Base-by-base conservation (phyloP, 192 early-diverging fungal genomes). In the Linnemannia hyalina region DNA sequence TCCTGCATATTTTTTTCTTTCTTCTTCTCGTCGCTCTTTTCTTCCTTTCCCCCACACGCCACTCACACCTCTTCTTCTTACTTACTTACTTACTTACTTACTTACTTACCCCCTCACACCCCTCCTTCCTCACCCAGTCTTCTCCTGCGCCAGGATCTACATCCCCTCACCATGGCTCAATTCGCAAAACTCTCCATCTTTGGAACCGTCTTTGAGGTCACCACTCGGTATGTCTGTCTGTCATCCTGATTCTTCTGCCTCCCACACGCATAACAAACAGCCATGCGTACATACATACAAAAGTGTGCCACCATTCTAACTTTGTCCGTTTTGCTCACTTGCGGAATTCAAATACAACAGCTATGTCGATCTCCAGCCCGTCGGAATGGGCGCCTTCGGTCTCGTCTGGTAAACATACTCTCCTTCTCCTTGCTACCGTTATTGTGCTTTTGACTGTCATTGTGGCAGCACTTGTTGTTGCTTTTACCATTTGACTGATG, bases 341-440 rank as follows among this genome's bases (percentile, higher is more conserved):
- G 60, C 10, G n/a, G 7, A 65, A 9, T 65, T 15, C 29, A 57
- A 26, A 26, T 5, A 57, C 55, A 57, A 57, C 80, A 95, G 95
- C 83, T 98, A 99, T 93, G 94, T 95, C 11, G 95, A 97, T 89
- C 91, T 99, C 68, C 94, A 97, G 87, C 96, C 97, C 20, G 95
- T 99, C 36, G 98, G 98, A 46, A 97, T 98, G 96, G 98, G 98
- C 57, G 97, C 98, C 6, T 99, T 98, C 88, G 98, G 98, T 88
- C 91, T 99, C 11, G 98, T 99, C 26, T 99, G 98, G 96, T 98
- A 93, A 65, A 22, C 11, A 65, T 11, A 32, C 29, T 65, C 3
- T 65, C 13, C 60, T 65, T 10, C 8, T 32, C 10, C n/a, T 32
- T 11, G 3, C 32, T 10, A 11, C 32, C 29, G 29, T 15, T 29